Base-by-base conservation (phyloP, 768 basidiomycete species). In the Asterophora lycoperdoides region DNA sequence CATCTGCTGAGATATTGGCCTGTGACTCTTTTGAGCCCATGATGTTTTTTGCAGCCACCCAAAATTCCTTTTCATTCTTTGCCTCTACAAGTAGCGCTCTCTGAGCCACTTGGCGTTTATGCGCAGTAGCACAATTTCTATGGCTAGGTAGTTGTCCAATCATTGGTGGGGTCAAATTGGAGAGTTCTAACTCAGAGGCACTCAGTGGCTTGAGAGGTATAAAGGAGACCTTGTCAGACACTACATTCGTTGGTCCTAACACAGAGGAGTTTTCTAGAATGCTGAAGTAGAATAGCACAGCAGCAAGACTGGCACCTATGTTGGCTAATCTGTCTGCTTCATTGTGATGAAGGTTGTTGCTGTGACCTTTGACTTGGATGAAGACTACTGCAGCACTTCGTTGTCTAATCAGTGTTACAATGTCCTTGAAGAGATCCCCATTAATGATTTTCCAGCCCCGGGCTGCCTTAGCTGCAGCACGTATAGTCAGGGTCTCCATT, bases 401-500 rank as follows among this genome's bases (percentile, higher is more conserved):
- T 0, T 8, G 8, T 23, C 32, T 20, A 13, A 60, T 44, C 17
- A 39, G 42, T 5, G 13, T 23, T 8, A 30, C 41, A 29, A 60
- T 55, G 23, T 51, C 55, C 2, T 33, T 26, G 6, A 57, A 41
- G 1, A 60, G 13, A 28, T 60, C 56, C 0, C 53, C 53, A 53
- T 60, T 57, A 5, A 29, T 36, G 13, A 49, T 46, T 17, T 46
- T 49, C 58, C 58, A 56, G 2, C 55, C 57, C 11, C 30, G 26
- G 0, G 41, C 28, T 13, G 43, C 53, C 5, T 47, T 43, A 17
- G 30, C 44, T 15, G 48, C 41, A 2, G 19, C 49, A 41, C 44
- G 41, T 1, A 37, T 9, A 2, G 38, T 37, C 17, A 56, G 34
- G 1, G 48, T 45, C 1, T 47, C 37, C n/a, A 59, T 54, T 5